These are phyloP conservation scores for Prunus persica DNA, from an alignment of 306 rosid species.

Conservation along the genomic window Prunus_persica_NCBIv2 NC_034009.1:8863001-8863500, in stretches of 20 bases:
- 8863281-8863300: neutral
- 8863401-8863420: neutral
- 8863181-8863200: constrained; percentile 26
- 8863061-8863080: neutral
- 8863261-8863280: neutral
- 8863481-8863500: too few relatives aligned
- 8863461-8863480: too few relatives aligned
- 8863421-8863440: too few relatives aligned
- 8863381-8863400: neutral
- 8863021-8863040: neutral
- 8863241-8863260: neutral
- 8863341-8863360: neutral
- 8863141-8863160: neutral
- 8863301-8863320: neutral
- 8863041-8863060: neutral
- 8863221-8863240: constrained; percentile 18
- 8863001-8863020: neutral
- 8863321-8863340: neutral
- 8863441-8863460: too few relatives aligned
- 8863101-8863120: constrained; percentile 8
- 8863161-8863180: neutral
- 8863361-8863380: neutral
- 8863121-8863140: neutral
- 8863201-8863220: constrained; percentile 13
- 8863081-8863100: neutral